Conservation (phyloP, 305 asterid genomes). For the Plantago coronopus region DNA sequence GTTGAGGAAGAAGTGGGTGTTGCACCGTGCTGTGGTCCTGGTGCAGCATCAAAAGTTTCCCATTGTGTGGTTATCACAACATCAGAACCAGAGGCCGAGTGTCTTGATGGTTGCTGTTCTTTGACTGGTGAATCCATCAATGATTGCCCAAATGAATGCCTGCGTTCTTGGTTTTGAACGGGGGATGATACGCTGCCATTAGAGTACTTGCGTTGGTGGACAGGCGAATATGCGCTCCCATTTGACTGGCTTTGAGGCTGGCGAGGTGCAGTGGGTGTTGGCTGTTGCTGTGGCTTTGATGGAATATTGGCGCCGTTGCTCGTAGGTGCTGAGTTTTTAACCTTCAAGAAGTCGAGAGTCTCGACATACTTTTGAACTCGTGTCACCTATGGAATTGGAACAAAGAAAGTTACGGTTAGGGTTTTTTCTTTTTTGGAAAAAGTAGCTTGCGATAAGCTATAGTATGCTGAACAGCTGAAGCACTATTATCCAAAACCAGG, state of each 20-base stretch:
- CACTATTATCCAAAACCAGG: no score
- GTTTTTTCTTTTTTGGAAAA: neutral
- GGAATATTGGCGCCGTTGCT: neutral
- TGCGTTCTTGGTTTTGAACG: constrained; percentile 26
- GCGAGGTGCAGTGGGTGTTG: constrained; percentile 13
- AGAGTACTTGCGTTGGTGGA: constrained; percentile 32
- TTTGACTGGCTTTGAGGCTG: constrained; percentile 29
- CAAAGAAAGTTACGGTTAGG: neutral
- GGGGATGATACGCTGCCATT: constrained; percentile 37
- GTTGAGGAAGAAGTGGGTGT: constrained; percentile 30
- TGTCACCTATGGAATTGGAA: constrained; percentile 37
- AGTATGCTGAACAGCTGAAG: no score
- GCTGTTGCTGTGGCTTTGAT: constrained; percentile 17
- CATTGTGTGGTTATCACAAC: constrained; percentile 89
- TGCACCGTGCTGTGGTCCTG: constrained; percentile 25
- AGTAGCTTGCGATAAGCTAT: no score
- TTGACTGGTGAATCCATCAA: constrained; percentile 30
- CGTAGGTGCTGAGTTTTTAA: constrained; percentile 45
- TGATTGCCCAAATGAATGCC: constrained; percentile 37
- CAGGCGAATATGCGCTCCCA: constrained; percentile 17
- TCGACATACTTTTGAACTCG: constrained; percentile 81
- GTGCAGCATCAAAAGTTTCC: constrained; percentile 76
- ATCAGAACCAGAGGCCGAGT: constrained; percentile 51
- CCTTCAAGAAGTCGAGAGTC: constrained; percentile 68
- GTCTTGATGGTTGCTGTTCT: constrained; percentile 44